These are phyloP conservation scores for Aspergillus neotritici DNA, from an alignment of 2,329 filamentous ascomycete genomes.

Conservation along the genomic window DNA sequence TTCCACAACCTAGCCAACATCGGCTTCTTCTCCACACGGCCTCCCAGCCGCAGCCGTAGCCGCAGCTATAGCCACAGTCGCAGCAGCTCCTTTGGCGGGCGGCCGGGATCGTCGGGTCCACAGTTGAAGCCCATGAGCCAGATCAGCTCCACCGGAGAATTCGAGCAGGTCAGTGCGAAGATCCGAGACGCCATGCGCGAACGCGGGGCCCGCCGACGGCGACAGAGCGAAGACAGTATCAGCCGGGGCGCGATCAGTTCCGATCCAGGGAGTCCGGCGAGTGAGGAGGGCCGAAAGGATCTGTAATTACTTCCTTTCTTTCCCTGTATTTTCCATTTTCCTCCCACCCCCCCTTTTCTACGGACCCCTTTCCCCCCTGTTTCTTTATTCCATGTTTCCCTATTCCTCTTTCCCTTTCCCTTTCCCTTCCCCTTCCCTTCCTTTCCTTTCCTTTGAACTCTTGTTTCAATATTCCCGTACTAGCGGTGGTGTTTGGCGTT, in stretches of 20 bases:
- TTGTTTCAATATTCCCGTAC: conserved; percentile 1
- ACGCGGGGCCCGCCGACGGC: conserved; percentile 59
- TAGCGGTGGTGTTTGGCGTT: conserved; percentile 20
- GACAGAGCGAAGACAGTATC: conserved; percentile 40
- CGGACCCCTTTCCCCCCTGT: too few relatives aligned
- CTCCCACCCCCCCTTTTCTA: background rate
- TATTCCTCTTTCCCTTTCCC: too few relatives aligned
- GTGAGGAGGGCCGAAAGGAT: conserved; percentile 35
- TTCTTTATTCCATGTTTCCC: too few relatives aligned
- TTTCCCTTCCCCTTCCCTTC: too few relatives aligned
- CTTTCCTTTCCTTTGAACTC: too few relatives aligned
- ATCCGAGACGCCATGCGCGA: conserved; percentile 81
- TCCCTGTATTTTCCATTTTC: background rate
- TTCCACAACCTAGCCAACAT: conserved; percentile 85
- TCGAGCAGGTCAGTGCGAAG: conserved; percentile 77
- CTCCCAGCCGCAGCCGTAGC: conserved; percentile 72
- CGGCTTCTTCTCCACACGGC: conserved; percentile 83
- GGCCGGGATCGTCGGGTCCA: conserved; percentile 57
- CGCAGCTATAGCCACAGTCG: conserved; percentile 72
- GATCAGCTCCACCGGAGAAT: conserved; percentile 60
- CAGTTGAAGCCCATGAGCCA: conserved; percentile 65
- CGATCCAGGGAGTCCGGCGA: conserved; percentile 31
- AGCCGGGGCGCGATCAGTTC: conserved; percentile 38
- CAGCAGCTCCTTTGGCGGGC: conserved; percentile 62
- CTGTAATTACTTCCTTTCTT: conserved; percentile 16